Evolutionary conservation across 2,329 filamentous ascomycete genomes (phyloP).

Genomic region (Cercospora citrullina): DNA sequence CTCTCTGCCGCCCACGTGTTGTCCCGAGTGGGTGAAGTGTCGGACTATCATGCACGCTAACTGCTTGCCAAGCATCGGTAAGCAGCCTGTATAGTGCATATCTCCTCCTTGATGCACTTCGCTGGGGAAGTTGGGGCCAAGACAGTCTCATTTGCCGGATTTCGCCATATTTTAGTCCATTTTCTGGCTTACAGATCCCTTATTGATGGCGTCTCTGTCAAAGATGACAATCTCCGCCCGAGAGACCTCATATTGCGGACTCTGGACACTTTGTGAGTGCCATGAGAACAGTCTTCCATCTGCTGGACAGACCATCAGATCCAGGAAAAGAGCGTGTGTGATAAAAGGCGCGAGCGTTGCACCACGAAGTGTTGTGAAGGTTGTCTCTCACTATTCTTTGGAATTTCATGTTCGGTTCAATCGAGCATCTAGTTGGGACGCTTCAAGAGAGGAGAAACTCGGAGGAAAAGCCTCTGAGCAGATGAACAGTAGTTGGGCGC

Average conservation of each 20-base stretch:
- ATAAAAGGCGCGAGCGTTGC: no score
- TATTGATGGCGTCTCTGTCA: not conserved
- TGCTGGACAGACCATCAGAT: no score
- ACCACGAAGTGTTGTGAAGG: no score
- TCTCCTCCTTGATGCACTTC: not conserved
- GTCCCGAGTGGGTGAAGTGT: not conserved
- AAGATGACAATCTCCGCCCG: not conserved
- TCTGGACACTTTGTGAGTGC: no score
- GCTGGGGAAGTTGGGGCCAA: not conserved
- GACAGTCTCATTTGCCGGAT: not conserved
- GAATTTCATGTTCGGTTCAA: no score
- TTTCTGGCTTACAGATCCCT: not conserved
- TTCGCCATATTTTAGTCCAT: not conserved
- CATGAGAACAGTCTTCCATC: no score
- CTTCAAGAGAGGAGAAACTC: no score
- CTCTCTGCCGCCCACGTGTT: not conserved
- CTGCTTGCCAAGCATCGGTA: constrained; percentile 1
- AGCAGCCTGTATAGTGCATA: not conserved
- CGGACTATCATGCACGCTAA: not conserved
- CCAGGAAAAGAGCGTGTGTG: no score
- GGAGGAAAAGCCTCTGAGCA: no score
- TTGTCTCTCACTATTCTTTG: no score
- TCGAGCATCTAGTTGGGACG: no score
- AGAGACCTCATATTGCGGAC: not conserved
- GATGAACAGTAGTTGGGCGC: no score